Conservation (phyloP, 179 eudicot genomes). For the Vitellaria paradoxa region DNA sequence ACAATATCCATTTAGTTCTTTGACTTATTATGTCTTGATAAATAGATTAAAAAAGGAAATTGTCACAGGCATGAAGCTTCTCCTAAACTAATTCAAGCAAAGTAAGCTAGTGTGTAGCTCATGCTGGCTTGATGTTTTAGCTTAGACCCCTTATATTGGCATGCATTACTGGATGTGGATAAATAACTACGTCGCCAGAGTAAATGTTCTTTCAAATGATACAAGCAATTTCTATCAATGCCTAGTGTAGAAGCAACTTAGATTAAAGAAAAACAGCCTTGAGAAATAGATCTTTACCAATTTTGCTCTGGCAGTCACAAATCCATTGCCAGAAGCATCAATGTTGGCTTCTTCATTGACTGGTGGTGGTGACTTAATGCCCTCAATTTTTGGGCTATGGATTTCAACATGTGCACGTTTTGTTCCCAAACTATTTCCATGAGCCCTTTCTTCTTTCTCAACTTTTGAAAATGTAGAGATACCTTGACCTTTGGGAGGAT, state of each 20-base stretch:
- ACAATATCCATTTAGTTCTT: not conserved
- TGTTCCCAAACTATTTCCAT: slow-evolving; percentile 41
- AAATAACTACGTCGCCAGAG: not conserved
- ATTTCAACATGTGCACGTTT: slow-evolving; percentile 60
- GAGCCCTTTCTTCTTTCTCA: slow-evolving; percentile 54
- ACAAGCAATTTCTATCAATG: too few species aligned
- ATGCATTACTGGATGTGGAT: not conserved
- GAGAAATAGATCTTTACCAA: slow-evolving; percentile 50
- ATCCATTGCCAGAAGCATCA: slow-evolving; percentile 60
- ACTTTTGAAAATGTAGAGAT: slow-evolving; percentile 29
- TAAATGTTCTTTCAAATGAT: not conserved
- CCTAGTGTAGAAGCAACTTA: not conserved
- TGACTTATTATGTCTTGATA: not conserved
- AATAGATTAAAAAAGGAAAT: not conserved
- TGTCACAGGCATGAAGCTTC: not conserved
- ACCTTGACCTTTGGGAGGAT: slow-evolving; percentile 24
- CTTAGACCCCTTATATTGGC: not conserved
- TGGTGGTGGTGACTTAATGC: slow-evolving; percentile 46
- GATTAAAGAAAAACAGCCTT: not conserved
- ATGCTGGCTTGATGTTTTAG: not conserved
- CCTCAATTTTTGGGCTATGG: slow-evolving; percentile 59
- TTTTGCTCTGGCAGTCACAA: slow-evolving; percentile 92
- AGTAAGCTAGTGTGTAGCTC: not conserved
- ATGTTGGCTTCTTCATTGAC: slow-evolving; percentile 51
- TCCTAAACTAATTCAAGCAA: not conserved